phyloP scores from a whole-genome alignment of 352 stramenopile species.

The Phytophthora vignae region DNA sequence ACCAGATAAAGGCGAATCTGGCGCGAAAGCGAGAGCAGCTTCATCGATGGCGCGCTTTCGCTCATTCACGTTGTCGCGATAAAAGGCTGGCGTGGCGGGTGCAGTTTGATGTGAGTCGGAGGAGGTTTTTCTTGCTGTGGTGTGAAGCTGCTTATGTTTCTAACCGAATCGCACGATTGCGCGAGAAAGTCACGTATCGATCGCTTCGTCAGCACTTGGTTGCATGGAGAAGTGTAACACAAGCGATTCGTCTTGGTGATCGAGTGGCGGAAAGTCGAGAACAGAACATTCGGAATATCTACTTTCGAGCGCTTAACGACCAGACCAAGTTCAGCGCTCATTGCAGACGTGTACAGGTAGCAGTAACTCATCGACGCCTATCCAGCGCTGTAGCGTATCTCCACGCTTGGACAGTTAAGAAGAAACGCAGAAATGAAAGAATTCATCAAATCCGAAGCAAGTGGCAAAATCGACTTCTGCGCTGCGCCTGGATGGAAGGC shows the following conservation, averaged over 20 bases:
- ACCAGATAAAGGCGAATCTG: conserved; percentile 5
- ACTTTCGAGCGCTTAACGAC: conserved; percentile 29
- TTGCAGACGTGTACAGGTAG: conserved; percentile 2
- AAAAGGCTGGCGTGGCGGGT: conserved; percentile 22
- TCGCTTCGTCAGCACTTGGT: conserved; percentile 31
- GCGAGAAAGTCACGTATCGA: conserved; percentile 13
- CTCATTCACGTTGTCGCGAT: conserved; percentile 14
- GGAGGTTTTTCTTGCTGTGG: conserved; percentile 40
- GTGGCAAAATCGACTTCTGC: conserved; percentile 27
- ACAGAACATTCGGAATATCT: conserved; percentile 2
- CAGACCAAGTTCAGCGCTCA: conserved; percentile 5
- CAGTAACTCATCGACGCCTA: conserved; percentile 17
- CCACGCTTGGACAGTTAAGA: conserved; percentile 9
- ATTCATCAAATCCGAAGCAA: conserved; percentile 12
- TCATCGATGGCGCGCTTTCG: conserved; percentile 28
- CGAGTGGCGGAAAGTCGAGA: conserved; percentile 7
- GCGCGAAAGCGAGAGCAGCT: conserved; percentile 21
- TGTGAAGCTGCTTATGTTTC: conserved; percentile 28
- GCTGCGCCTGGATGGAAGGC: conserved; percentile 19
- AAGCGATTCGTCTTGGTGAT: conserved; percentile 27
- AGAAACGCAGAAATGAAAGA: conserved; percentile 14
- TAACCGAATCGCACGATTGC: conserved; percentile 19
- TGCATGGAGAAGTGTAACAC: conserved; percentile 28
- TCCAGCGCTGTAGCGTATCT: conserved; percentile 15
- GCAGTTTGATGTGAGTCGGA: conserved; percentile 32